A percentile compares a stretch with the other conserved stretches of the same genome.
Conservation (phyloP, 2,329 filamentous ascomycete genomes). For the Penicillium sp. region DNA sequence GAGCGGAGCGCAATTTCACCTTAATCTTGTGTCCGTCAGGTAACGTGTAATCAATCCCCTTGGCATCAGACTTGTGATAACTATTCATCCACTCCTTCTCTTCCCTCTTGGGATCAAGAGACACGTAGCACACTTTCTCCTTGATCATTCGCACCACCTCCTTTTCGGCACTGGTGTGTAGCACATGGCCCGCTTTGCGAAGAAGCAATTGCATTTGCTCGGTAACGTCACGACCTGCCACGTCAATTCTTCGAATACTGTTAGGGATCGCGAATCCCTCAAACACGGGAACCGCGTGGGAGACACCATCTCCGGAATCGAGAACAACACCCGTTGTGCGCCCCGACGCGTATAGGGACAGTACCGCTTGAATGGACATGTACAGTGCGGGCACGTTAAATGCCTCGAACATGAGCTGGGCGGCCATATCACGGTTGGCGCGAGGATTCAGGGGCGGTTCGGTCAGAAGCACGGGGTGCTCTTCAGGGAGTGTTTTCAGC, state of each 20-base stretch:
- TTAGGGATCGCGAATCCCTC: constrained; percentile 96
- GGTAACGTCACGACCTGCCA: constrained; percentile 91
- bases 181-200: constrained; percentile 86
- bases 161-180: constrained; percentile 98
- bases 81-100: constrained; percentile 85
- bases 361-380: constrained; percentile 92
- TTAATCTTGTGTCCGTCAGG: constrained; percentile 93
- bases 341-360: constrained; percentile 92
- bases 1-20: constrained; percentile 43
- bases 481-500: constrained; percentile 92
- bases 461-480: constrained; percentile 94
- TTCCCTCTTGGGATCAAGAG: constrained; percentile 82
- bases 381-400: constrained; percentile 97
- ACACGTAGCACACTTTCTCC: constrained; percentile 88
- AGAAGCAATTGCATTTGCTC: constrained; percentile 88
- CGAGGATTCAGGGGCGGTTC: constrained; percentile 93
- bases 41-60: constrained; percentile 77
- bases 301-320: constrained; percentile 92
- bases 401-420: constrained; percentile 96
- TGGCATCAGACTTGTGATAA: constrained; percentile 68
- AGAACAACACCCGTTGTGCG: constrained; percentile 94
- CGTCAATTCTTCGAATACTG: constrained; percentile 91
- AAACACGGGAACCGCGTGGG: constrained; percentile 94
- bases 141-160: constrained; percentile 98
- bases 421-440: constrained; percentile 90